These are phyloP conservation scores for Berberis vulgaris DNA, from an alignment of 164 flowering plant species.

Conservation along the genomic window DNA sequence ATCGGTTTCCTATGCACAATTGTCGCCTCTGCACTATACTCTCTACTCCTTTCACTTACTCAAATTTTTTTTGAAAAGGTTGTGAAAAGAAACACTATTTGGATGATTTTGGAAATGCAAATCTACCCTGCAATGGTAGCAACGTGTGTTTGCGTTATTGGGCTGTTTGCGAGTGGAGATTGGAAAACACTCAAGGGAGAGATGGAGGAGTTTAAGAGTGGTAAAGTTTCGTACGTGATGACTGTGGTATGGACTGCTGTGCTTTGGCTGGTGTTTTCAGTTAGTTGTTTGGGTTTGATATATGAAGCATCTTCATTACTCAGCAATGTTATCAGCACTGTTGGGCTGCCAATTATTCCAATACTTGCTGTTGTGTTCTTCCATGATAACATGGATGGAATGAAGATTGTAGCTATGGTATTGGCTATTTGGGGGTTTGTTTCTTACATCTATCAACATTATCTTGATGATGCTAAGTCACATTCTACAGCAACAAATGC, in stretches of 20 bases:
- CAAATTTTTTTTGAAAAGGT: slow-evolving; percentile 28
- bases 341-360: slow-evolving; percentile 20
- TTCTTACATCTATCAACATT: slow-evolving; percentile 24
- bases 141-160: slow-evolving; percentile 12
- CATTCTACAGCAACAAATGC: too few relatives aligned
- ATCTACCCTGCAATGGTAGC: slow-evolving; percentile 20
- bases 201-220: slow-evolving; percentile 13
- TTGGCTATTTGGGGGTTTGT: slow-evolving; percentile 25
- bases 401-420: slow-evolving; percentile 26
- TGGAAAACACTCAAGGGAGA: slow-evolving; percentile 18
- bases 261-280: slow-evolving; percentile 20
- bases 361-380: slow-evolving; percentile 20
- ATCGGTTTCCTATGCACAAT: slow-evolving; percentile 26
- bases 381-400: slow-evolving; percentile 28
- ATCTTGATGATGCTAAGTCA: slow-evolving; percentile 11
- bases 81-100: slow-evolving; percentile 20
- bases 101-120: slow-evolving; percentile 21
- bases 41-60: slow-evolving; percentile 18
- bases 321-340: slow-evolving; percentile 24
- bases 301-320: slow-evolving; percentile 24
- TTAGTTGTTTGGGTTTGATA: slow-evolving; percentile 21
- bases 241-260: slow-evolving; percentile 23
- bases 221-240: slow-evolving; percentile 24
- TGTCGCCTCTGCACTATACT: slow-evolving; percentile 25
- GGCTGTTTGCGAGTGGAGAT: slow-evolving; percentile 25